A percentile compares a stretch with the other conserved stretches of the same genome.
These are phyloP conservation scores for Brassica carinata DNA, from an alignment of 345 rosid species.

Conservation along the genomic window DNA sequence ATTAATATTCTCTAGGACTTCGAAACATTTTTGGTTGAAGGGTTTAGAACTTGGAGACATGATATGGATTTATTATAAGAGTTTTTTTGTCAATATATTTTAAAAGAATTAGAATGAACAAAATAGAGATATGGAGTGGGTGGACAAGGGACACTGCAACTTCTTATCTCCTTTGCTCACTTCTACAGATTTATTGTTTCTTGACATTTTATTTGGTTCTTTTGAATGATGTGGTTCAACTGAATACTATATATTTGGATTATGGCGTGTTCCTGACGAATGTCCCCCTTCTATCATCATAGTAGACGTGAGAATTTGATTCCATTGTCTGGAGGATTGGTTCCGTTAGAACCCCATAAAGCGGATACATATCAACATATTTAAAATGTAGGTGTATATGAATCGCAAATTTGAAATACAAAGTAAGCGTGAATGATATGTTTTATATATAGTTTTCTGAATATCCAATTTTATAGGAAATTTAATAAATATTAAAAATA, in stretches of 20 bases:
- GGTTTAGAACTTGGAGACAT: not conserved
- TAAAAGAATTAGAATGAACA: not conserved
- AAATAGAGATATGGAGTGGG: slow-evolving; percentile 7
- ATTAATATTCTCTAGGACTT: not conserved
- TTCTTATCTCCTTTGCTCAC: slow-evolving; percentile 29
- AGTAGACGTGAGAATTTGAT: not conserved
- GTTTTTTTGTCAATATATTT: not conserved
- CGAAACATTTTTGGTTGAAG: not conserved
- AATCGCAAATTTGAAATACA: not conserved
- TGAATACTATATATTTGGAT: not conserved
- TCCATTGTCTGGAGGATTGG: not conserved
- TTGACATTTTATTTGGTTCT: slow-evolving; percentile 27
- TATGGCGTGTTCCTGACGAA: not conserved
- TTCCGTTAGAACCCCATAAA: not conserved
- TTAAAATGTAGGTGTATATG: not conserved
- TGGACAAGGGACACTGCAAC: slow-evolving; percentile 39
- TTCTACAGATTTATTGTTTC: slow-evolving; percentile 36
- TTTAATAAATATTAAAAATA: too few species aligned
- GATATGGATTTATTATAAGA: not conserved
- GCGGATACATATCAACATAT: not conserved
- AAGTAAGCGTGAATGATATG: not conserved
- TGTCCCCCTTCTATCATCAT: not conserved
- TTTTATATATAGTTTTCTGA: not conserved
- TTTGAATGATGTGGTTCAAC: not conserved
- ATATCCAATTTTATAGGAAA: not conserved